Base-by-base conservation (phyloP, 805 yeast species). In the Barnettozyma pratensis region DNA sequence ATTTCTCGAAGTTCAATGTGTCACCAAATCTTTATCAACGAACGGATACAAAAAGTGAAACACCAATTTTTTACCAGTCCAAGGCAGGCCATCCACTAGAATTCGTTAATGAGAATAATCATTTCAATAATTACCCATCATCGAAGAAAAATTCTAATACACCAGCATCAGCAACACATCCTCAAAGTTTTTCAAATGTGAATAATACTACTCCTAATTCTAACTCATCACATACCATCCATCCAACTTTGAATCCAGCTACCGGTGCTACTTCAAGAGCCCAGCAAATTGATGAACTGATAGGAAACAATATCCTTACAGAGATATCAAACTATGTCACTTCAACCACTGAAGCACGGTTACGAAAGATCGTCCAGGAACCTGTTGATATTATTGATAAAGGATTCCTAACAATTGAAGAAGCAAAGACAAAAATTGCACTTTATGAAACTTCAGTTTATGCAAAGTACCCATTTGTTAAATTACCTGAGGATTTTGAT, bases 361-460 rank as follows among this genome's bases (percentile, higher is more conserved):
- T 59, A 42, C 41, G 45, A 44, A 52, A 59, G 28, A 44, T 60
- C 42, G n/a, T 49, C 12, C 14, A 48, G 37, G 43, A 41, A 1
- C 46, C 41, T 4, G 58, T 66, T 4, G 90, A 85, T 56, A 70
- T 84, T 8, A 71, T 89, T 0, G 67, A 77, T 1, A 61, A 71
- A 14, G 89, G 90, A 0, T 55, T 85, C 3, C 54, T 90, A 8
- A 68, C 85, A 3, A 52, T 68, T 10, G 79, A 73, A 12, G 87
- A 88, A 58, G 90, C 95, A 4, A 65, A 68, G 42, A 47, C 57
- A 29, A 66, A 94, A 31, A 64, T 87, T 30, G 57, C 71, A 1
- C 41, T 75, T 7, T 90, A 83, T 62, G 66, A 74, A 29, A 61
- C 64, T 0, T 61, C 65, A 8, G 62, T 87, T 14, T 75, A 76